Evolutionary conservation across 805 yeast species (phyloP).

Genomic region (Blastobotrys parvus): DNA sequence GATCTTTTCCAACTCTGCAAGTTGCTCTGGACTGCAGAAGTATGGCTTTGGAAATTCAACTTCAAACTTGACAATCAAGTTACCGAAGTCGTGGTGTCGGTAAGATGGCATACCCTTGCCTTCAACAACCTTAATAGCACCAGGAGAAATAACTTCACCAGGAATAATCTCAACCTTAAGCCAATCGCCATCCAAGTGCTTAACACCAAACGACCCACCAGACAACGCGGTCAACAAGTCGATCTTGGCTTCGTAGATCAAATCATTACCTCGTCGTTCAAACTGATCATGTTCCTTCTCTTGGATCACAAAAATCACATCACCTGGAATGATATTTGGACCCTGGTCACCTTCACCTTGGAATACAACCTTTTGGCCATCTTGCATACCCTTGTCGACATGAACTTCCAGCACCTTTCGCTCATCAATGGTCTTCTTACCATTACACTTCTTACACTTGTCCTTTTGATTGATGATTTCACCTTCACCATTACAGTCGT

Average conservation of each 20-base stretch:
- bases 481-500: slow-evolving; percentile 86
- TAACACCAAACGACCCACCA: slow-evolving; percentile 84
- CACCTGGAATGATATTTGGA: slow-evolving; percentile 93
- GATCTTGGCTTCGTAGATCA: slow-evolving; percentile 74
- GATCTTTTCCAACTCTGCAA: slow-evolving; percentile 62
- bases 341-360: slow-evolving; percentile 97
- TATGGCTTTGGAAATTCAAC: slow-evolving; percentile 78
- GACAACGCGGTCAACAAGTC: slow-evolving; percentile 92
- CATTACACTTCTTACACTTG: slow-evolving; percentile 79
- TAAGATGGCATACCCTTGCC: slow-evolving; percentile 97
- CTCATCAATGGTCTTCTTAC: slow-evolving; percentile 80
- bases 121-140: slow-evolving; percentile 67
- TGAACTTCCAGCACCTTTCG: slow-evolving; percentile 91
- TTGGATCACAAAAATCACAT: slow-evolving; percentile 83
- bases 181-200: slow-evolving; percentile 90
- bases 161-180: slow-evolving; percentile 75
- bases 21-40: slow-evolving; percentile 61
- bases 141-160: slow-evolving; percentile 91
- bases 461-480: slow-evolving; percentile 79
- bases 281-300: slow-evolving; percentile 81
- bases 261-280: slow-evolving; percentile 83
- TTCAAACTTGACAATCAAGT: slow-evolving; percentile 75
- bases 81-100: slow-evolving; percentile 82
- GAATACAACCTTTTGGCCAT: slow-evolving; percentile 85
- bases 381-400: slow-evolving; percentile 94